Base-by-base conservation (phyloP, 2,329 filamentous ascomycete genomes). In the Aspergillus calidoustus region DNA sequence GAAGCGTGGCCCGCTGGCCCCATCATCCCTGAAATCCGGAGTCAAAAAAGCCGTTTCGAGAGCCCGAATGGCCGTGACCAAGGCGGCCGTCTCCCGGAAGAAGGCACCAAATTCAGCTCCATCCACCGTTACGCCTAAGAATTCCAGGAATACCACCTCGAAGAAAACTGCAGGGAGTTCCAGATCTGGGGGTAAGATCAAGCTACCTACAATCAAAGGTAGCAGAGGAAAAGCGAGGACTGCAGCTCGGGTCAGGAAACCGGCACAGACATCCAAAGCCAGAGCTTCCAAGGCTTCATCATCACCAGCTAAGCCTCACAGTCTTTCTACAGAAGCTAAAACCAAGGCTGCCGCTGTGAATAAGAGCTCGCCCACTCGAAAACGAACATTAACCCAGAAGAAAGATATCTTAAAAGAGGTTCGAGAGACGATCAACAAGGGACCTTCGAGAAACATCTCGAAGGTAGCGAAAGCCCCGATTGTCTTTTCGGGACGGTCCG, bases 11-110 rank as follows among this genome's bases (percentile, higher is more conserved):
- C 52, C 71, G 8, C 53, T 71, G 19, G 68, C 59, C 7, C 48
- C 71, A 13, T 72, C 70, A 46, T 70, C 72, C 1, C 67, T 77
- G 62, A 78, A 75, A 62, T 64, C 72, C 17, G 67, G 72, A 7
- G 65, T 75, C 50, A 76, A 74, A 62, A 77, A 71, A 59, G 68
- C 58, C 2, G 66, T 72, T 31, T 67, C 73, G 4, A 72, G 67
- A 47, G 68, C 67, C 2, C 66, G 66, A 25, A 54, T 62, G 9
- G 51, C 70, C 41, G 63, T 70, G 31, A 66, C 71, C 3, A 73
- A 70, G 46, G 34, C 62, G 23, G 46, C 64, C 54, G 62, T 54
- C 46, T 55, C 51, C 57, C 67, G 53, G 53, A 65, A 38, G 49
- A 71, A 57, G 54, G 63, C 61, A 48, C 61, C 61, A n/a, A 64